Base-by-base conservation (phyloP, 768 basidiomycete genomes). In the Rhodotorula diobovata region DNA sequence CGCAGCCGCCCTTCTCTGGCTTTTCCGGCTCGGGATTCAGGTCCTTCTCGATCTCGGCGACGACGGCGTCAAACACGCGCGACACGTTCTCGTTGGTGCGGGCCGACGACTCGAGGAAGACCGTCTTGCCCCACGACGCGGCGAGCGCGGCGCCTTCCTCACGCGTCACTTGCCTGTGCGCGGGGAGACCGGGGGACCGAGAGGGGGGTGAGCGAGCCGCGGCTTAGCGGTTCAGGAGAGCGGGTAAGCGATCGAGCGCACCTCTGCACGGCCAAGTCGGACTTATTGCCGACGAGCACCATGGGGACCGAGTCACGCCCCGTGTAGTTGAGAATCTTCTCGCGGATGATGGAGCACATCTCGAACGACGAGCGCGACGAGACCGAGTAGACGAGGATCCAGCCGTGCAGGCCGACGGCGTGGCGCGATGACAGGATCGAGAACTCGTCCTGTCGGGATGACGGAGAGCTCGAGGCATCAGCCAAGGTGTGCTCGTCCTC, bases 321-420 rank as follows among this genome's bases (percentile, higher is more conserved):
- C 73, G 88, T 89, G 79, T 90, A 94, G 81, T 90, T 86, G 76
- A 90, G 81, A 74, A 97, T 91, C 85, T 94, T 95, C 85, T 96
- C 90, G 78, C 95, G 89, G 61, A 96, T 86, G 78, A 91, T 88
- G 79, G 89, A 87, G 76, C 97, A 85, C 91, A 97, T 96, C 77
- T 97, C 89, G 83, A 96, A 97, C 16, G 91, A 93, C 77, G 88
- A 87, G 68, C 88, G 84, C 30, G 90, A 91, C 9, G 91, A 86
- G 81, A 98, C 92, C 7, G 91, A 91, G 83, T 97, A 99, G 56
- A 97, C 94, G 77, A 99, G 87, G 78, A 99, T 86, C 80, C 90
- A 99, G 79, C 95, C 95, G 79, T 99, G 94, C 21, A 76, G 57
- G 63, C 95, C 95, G 77, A 97, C 91, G 51, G 93, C 93, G 79